Evolutionary conservation across 495 filamentous ascomycete species (phyloP).

Genomic region (Cryomyces minteri): DNA sequence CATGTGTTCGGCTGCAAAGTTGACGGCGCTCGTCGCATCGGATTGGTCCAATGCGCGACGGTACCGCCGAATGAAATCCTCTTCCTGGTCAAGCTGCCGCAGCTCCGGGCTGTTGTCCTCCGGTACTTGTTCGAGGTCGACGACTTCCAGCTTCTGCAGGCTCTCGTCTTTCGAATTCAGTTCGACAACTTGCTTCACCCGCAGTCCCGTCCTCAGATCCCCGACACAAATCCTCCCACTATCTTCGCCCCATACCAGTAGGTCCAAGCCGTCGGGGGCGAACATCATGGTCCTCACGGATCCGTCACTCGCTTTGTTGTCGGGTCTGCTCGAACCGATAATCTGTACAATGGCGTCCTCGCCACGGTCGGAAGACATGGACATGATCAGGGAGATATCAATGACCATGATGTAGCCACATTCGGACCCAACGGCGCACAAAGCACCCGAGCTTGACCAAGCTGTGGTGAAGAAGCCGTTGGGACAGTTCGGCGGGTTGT

Average conservation of each 20-base stretch:
- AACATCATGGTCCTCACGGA: conserved; percentile 86
- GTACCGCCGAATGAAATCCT: conserved; percentile 19
- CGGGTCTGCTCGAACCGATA: conserved; percentile 23
- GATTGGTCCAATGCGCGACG: conserved; percentile 20
- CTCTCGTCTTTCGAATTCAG: conserved; percentile 37
- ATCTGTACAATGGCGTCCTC: conserved; percentile 26
- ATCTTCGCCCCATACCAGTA: conserved; percentile 87
- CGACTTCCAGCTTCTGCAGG: conserved; percentile 22
- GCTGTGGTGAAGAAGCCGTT: conserved; percentile 48
- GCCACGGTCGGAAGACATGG: conserved; percentile 8
- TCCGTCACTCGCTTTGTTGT: conserved; percentile 31
- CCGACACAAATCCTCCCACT: conserved; percentile 67
- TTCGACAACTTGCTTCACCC: conserved; percentile 52
- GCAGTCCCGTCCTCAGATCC: conserved; percentile 62
- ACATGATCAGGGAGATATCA: conserved; percentile 31
- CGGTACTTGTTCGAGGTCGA: conserved; percentile 13
- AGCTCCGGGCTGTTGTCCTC: background rate
- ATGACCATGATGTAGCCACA: conserved; percentile 52
- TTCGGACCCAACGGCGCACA: conserved; percentile 55
- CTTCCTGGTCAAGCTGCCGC: conserved; percentile 17
- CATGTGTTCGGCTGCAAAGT: conserved; percentile 23
- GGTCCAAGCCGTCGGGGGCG: conserved; percentile 73
- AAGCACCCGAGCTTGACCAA: conserved; percentile 46
- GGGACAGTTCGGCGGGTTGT: conserved; percentile 10
- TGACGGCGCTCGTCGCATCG: conserved; percentile 16